Percentiles rank a stretch among this genome's conserved stretches.
Evolutionary conservation across 441 rosid genomes (phyloP).

Genomic region (Geranium incanum): DNA sequence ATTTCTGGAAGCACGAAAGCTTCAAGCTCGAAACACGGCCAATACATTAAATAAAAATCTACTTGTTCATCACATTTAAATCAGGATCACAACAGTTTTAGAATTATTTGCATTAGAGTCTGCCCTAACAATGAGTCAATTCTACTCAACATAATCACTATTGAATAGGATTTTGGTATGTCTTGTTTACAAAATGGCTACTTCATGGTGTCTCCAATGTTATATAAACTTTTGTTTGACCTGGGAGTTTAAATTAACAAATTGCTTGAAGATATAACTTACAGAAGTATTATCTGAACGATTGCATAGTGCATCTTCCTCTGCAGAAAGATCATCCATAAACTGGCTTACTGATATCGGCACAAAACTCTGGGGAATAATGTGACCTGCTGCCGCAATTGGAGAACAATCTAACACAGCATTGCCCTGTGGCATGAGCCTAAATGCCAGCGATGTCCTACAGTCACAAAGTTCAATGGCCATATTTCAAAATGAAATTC

Average conservation of each 20-base stretch:
- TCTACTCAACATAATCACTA: neutral
- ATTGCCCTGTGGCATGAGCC: conserved; percentile 92
- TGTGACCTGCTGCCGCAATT: conserved; percentile 86
- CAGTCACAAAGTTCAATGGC: conserved; percentile 18
- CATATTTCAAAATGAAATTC: neutral
- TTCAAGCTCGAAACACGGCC: neutral
- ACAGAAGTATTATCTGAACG: conserved; percentile 57
- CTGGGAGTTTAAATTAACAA: neutral
- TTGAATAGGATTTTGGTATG: neutral
- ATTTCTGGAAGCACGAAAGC: neutral
- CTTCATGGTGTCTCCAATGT: neutral
- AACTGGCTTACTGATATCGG: conserved; percentile 93
- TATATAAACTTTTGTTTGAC: neutral
- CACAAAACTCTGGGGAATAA: conserved; percentile 79
- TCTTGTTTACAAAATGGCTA: neutral
- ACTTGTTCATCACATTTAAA: conserved; percentile 2
- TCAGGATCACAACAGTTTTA: neutral
- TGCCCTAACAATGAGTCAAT: neutral
- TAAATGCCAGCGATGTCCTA: conserved; percentile 79
- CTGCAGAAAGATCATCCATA: conserved; percentile 95
- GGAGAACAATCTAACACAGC: conserved; percentile 93
- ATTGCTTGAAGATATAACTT: conserved; percentile 29
- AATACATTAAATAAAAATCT: neutral
- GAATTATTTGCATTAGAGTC: neutral
- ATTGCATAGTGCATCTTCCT: conserved; percentile 59